These are phyloP conservation scores for Leccinum pachyderme DNA, from an alignment of 1,284 basidiomycete genomes.

Conservation along the genomic window DNA sequence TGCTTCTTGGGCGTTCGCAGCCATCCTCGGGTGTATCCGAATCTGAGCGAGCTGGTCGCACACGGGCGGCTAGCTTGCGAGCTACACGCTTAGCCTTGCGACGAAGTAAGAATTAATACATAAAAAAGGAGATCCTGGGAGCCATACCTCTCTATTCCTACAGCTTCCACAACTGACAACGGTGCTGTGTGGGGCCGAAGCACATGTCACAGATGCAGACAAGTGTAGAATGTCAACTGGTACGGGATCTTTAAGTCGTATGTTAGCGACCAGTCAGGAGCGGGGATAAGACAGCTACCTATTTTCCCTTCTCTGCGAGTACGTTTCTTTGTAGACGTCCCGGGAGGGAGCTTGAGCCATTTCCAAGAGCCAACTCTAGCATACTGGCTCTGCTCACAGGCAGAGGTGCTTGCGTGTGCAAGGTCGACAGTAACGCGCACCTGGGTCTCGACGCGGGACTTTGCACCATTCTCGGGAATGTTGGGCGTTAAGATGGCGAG, in stretches of 20 bases:
- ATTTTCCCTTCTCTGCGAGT: conserved; percentile 86
- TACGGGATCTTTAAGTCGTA: conserved; percentile 55
- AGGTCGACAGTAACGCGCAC: conserved; percentile 79
- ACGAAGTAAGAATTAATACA: conserved; percentile 8
- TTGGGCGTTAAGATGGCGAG: conserved; percentile 80
- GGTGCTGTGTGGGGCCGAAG: conserved; percentile 73
- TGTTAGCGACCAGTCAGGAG: conserved; percentile 19
- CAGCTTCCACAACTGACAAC: conserved; percentile 85
- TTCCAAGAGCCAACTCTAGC: conserved; percentile 81
- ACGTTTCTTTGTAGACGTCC: conserved; percentile 79
- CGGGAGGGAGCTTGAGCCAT: conserved; percentile 74
- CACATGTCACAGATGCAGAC: conserved; percentile 65
- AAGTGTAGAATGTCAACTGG: conserved; percentile 73
- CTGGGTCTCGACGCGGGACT: conserved; percentile 93
- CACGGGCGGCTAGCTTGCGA: conserved; percentile 78
- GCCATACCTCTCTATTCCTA: conserved; percentile 74
- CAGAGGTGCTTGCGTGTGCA: conserved; percentile 61
- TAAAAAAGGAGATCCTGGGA: conserved; percentile 5
- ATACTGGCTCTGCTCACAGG: conserved; percentile 58
- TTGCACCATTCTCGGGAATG: conserved; percentile 82
- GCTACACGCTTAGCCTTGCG: conserved; percentile 81
- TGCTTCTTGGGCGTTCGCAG: conserved; percentile 40
- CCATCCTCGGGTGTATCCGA: conserved; percentile 64
- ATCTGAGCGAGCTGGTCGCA: conserved; percentile 74
- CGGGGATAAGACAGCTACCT: conserved; percentile 43